A percentile compares a stretch with the other conserved stretches of the same genome.
Evolutionary conservation across 495 filamentous ascomycete genomes (phyloP).

Genomic region (Bacidia gigantensis): DNA sequence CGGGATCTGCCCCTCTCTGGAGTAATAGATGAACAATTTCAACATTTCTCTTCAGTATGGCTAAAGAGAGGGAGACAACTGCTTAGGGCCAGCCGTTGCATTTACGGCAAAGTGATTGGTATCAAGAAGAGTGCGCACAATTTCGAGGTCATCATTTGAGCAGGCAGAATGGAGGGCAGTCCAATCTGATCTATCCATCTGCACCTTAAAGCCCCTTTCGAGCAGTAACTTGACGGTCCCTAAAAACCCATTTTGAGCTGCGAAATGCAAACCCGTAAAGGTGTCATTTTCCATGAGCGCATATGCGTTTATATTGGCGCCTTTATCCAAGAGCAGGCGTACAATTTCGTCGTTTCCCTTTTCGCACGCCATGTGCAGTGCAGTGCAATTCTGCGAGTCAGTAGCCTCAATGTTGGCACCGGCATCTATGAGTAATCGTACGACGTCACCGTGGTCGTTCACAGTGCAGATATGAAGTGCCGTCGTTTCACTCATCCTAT

Average conservation of each 20-base stretch:
- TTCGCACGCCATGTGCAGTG: neutral
- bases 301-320: neutral
- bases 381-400: neutral
- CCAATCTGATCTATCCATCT: neutral
- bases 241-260: neutral
- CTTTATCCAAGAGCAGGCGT: neutral
- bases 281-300: neutral
- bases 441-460: neutral
- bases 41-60: neutral
- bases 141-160: neutral
- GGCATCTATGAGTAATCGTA: neutral
- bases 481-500: neutral
- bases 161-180: neutral
- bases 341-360: neutral
- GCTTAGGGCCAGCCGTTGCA: neutral
- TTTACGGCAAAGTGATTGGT: neutral
- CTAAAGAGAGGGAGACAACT: neutral
- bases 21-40: neutral
- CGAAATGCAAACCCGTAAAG: neutral
- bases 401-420: neutral
- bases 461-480: neutral
- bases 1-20: neutral
- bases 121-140: neutral
- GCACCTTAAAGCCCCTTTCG: neutral
- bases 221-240: neutral